These are phyloP conservation scores for Nepenthes alata DNA, from an alignment of 179 eudicot species.

Conservation along the genomic window DNA sequence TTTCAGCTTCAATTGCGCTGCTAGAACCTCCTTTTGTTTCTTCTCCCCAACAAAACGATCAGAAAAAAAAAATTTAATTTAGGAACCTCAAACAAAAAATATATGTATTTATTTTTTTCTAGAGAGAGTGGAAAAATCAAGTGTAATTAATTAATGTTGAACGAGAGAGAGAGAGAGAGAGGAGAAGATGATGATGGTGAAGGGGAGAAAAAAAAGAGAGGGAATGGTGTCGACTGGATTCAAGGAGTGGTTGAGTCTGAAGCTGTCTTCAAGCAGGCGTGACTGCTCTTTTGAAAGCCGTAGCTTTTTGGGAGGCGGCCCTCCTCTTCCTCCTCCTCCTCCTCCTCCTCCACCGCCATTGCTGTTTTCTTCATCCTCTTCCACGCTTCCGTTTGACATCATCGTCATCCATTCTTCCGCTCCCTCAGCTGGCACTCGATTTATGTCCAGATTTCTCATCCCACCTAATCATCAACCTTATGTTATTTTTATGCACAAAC, in stretches of 20 bases:
- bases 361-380: constrained; percentile 14
- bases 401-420: constrained; percentile 8
- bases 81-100: background rate
- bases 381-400: constrained; percentile 7
- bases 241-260: constrained; percentile 28
- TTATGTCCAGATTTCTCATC: constrained; percentile 31
- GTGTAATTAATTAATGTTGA: too few species aligned
- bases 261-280: constrained; percentile 38
- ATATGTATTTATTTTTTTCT: background rate
- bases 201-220: too few species aligned
- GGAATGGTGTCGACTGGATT: constrained; percentile 18
- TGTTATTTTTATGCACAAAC: too few species aligned
- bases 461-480: background rate
- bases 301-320: constrained; percentile 36
- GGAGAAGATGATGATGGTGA: background rate
- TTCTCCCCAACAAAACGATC: constrained; percentile 1
- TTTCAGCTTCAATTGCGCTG: constrained; percentile 28
- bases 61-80: background rate
- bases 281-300: constrained; percentile 42
- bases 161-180: background rate
- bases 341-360: constrained; percentile 7
- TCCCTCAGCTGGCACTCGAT: constrained; percentile 26
- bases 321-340: background rate
- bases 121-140: too few species aligned
- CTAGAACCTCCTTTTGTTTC: constrained; percentile 39